Percentiles rank a stretch among this genome's conserved stretches.
Evolutionary conservation across 306 rosid species (phyloP).

Genomic region (Clitoria ternatea): DNA sequence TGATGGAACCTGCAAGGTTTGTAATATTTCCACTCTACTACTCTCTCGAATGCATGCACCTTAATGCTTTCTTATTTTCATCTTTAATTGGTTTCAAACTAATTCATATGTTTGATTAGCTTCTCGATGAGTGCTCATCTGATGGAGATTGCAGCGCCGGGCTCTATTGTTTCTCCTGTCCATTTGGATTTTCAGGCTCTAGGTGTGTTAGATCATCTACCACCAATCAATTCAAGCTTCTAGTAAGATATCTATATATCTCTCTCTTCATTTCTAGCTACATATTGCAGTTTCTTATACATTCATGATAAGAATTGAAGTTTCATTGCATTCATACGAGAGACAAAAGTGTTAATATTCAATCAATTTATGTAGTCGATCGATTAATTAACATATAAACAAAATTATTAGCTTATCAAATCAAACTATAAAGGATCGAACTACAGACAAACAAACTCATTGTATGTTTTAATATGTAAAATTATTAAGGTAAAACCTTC

Average conservation of each 20-base stretch:
- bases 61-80: not conserved
- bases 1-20: slow-evolving; percentile 57
- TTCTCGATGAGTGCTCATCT: slow-evolving; percentile 57
- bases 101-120: slow-evolving; percentile 24
- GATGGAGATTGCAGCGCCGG: slow-evolving; percentile 67
- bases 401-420: too few species aligned
- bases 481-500: too few species aligned
- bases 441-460: too few species aligned
- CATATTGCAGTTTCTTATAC: too few species aligned
- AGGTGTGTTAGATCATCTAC: slow-evolving; percentile 68
- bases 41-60: not conserved
- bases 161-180: slow-evolving; percentile 57
- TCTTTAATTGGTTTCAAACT: not conserved
- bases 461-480: too few species aligned
- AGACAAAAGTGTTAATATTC: too few species aligned
- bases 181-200: slow-evolving; percentile 36
- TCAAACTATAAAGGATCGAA: too few species aligned
- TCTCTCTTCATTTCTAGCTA: too few species aligned
- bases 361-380: too few species aligned
- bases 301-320: too few species aligned
- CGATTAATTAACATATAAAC: too few species aligned
- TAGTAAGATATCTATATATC: slow-evolving; percentile 37
- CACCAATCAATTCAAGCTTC: slow-evolving; percentile 71
- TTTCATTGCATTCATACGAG: too few species aligned
- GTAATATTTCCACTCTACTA: not conserved